Base-by-base conservation (phyloP, 75 land plant species). In the Azolla pinnata region DNA sequence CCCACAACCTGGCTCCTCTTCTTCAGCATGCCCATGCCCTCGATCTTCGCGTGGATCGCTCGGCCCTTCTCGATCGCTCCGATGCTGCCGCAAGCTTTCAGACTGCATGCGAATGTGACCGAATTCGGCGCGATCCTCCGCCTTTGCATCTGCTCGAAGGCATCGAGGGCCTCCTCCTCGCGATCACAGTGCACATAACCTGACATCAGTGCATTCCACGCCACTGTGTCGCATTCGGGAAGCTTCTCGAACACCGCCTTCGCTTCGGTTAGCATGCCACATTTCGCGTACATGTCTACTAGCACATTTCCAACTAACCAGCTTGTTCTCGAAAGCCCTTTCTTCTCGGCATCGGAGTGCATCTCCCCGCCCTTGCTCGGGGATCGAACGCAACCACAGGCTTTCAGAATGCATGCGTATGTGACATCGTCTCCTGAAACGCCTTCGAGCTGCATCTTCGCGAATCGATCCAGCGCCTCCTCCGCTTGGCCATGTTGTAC, bases 51-150 rank as follows among this genome's bases (percentile, higher is more conserved):
- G 61, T 85, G 86, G 31, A 79, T 26, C 9, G 66, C 62, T 46
- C 61, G 58, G n/a, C 83, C 86, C 20, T 61, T n/a, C 27, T 47
- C 8, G 10, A 55, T 33, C 29, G 59, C 71, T 53, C 55, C 64
- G 26, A 74, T 20, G 48, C 73, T 55, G 48, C 83, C 63, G 35
- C 87, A 83, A 18, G 83, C 80, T 44, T 62, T 61, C 31, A 83
- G 53, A 2, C 76, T 76, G 16, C 79, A 80, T 31, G 77, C 70
- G 68, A 77, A 80, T 0, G 87, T 83, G 16, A 83, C 76, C 56
- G 77, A 79, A 50, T 78, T 78, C 0, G 88, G 83, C 30, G 24
- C 28, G 20, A 60, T 21, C 7, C 62, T 56, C 16, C 28, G 18
- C n/a, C 3, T 51, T 4, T 16, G 62, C 62, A 60, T 60, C 25